Base-by-base conservation (phyloP, 164 flowering plant species). In the Nelumbo lutea region DNA sequence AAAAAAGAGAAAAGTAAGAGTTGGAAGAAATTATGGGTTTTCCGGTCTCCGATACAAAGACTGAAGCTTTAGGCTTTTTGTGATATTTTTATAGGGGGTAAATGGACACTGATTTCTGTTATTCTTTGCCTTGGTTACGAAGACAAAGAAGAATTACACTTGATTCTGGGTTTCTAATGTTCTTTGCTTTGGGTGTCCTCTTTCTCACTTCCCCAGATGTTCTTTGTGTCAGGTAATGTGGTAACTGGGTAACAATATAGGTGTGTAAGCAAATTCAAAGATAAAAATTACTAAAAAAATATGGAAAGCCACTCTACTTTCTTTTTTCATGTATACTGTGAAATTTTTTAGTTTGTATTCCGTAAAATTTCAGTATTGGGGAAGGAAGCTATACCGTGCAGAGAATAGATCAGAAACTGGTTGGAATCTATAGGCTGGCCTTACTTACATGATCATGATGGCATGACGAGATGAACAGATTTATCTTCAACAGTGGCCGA, bases 141-240 rank as follows among this genome's bases (percentile, higher is more conserved):
- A 53, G 13, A 53, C 15, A 53, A 53, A 75, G 69, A 53, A 77
- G 86, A 84, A 85, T 84, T 80, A 80, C 79, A 85, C 79, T 76
- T 64, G 83, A 79, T 77, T 81, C 83, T 83, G 83, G 82, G 75
- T 72, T 78, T 83, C 77, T 75, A 53, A 85, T 80, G 77, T 85
- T 84, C 84, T 75, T 78, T 79, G 79, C 79, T 80, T 81, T 81
- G 82, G 59, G 62, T 14, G 41, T 68, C 67, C 77, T 72, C 88
- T 91, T 89, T 90, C 90, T 77, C 97, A 74, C 83, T 87, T 85
- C 86, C 93, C 96, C 70, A 91, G 88, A 88, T 84, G 87, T 88
- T 87, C 97, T 71, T 66, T 75, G 81, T 53, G 57, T 53, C 67
- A 61, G 70, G 48, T 47, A 39, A 15, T 69, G 64, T 55, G 61